These are phyloP conservation scores for Arthrobotrys iridis DNA, from an alignment of 2,329 filamentous ascomycete species.

Conservation along the genomic window DNA sequence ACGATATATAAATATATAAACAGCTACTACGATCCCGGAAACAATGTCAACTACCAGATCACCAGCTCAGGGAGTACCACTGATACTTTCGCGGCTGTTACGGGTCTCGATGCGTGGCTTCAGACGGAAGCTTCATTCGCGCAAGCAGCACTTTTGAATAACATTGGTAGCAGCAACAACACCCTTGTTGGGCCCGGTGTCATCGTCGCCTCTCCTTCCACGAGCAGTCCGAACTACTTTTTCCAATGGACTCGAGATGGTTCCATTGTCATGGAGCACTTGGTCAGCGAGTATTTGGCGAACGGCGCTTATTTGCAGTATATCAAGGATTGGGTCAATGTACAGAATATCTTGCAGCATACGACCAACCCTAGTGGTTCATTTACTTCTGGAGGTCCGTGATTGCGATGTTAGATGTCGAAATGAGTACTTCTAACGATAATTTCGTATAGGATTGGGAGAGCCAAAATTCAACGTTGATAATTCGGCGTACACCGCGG, in stretches of 20 bases:
- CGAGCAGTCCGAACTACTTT: conserved; percentile 62
- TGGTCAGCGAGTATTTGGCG: conserved; percentile 62
- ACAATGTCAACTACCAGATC: conserved; percentile 41
- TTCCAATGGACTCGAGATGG: conserved; percentile 64
- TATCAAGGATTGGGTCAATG: conserved; percentile 42
- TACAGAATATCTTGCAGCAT: conserved; percentile 34
- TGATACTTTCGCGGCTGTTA: conserved; percentile 9
- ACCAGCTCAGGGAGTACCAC: not conserved
- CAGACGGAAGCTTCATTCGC: conserved; percentile 32
- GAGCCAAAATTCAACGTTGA: conserved; percentile 63
- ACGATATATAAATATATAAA: too few relatives aligned
- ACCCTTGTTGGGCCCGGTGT: conserved; percentile 58
- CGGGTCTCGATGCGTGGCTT: conserved; percentile 39
- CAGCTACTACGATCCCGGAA: conserved; percentile 49
- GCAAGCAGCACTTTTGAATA: conserved; percentile 1
- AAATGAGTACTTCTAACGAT: conserved; percentile 16
- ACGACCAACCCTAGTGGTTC: conserved; percentile 57
- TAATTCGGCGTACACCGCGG: conserved; percentile 59
- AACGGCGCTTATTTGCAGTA: conserved; percentile 47
- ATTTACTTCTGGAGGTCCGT: conserved; percentile 34
- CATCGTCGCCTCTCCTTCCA: conserved; percentile 63
- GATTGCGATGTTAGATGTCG: not conserved
- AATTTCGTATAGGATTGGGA: conserved; percentile 61
- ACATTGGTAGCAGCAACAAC: conserved; percentile 46
- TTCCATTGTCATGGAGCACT: conserved; percentile 62